Percentiles rank a stretch among this genome's conserved stretches.
Evolutionary conservation across 1,139 yeast genomes (phyloP).

Genomic region (Pichia sp.): DNA sequence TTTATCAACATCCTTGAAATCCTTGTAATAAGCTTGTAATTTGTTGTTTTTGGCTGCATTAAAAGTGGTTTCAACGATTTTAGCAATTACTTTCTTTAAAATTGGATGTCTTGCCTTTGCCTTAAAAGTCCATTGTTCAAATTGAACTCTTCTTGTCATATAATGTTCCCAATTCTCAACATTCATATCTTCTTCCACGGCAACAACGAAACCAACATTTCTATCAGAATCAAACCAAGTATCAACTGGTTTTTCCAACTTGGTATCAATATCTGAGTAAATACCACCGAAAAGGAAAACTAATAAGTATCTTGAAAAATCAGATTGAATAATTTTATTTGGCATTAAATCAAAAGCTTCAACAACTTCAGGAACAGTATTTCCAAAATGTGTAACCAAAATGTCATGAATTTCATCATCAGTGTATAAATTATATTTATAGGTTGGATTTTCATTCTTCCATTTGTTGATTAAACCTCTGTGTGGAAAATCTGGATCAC

Average conservation of each 20-base stretch:
- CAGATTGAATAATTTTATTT: conserved; percentile 47
- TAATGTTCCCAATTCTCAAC: conserved; percentile 31
- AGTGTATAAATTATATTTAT: conserved; percentile 55
- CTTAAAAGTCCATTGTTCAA: conserved; percentile 41
- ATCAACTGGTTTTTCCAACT: conserved; percentile 29
- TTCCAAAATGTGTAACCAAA: conserved; percentile 24
- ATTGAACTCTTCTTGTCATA: conserved; percentile 36
- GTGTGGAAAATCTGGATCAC: conserved; percentile 55
- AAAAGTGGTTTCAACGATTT: conserved; percentile 45
- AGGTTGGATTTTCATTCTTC: conserved; percentile 56
- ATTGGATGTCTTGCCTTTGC: conserved; percentile 50
- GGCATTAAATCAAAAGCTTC: conserved; percentile 48
- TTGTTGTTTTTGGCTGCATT: conserved; percentile 30
- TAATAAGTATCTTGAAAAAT: conserved; percentile 47
- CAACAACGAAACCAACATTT: conserved; percentile 32
- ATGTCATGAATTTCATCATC: conserved; percentile 39
- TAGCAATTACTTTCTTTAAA: conserved; percentile 46
- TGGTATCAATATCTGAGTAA: conserved; percentile 49
- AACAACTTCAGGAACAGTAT: conserved; percentile 43
- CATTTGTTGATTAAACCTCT: conserved; percentile 35
- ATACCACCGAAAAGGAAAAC: conserved; percentile 51
- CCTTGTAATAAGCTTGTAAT: conserved; percentile 27
- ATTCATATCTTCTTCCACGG: conserved; percentile 30
- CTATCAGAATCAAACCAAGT: conserved; percentile 33
- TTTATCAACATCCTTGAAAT: conserved; percentile 28